Conservation (phyloP, 176 grass and related monocot species). For the Ensete glaucum region DNA sequence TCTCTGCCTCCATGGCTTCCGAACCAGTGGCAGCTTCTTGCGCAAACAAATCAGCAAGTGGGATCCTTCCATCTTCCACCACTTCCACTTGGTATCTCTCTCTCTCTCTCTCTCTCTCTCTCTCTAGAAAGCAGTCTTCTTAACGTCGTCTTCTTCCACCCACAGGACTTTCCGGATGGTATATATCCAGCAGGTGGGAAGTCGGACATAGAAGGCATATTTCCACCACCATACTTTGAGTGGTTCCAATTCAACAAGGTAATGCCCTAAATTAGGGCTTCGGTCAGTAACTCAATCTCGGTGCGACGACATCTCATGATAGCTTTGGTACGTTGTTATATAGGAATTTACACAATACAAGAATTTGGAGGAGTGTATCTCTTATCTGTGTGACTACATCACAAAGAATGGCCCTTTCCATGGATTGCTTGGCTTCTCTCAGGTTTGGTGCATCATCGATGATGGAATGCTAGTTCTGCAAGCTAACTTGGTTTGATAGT, state of each 20-base stretch:
- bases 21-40: conserved; percentile 65
- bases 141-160: neutral
- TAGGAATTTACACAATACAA: conserved; percentile 80
- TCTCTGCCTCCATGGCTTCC: conserved; percentile 68
- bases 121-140: neutral
- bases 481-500: too few relatives aligned
- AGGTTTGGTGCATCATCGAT: conserved; percentile 35
- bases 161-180: conserved; percentile 69
- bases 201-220: conserved; percentile 65
- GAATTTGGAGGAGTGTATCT: conserved; percentile 73
- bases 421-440: conserved; percentile 80
- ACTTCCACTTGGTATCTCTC: conserved; percentile 50
- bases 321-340: neutral
- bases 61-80: conserved; percentile 67
- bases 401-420: conserved; percentile 74
- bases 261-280: neutral
- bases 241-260: conserved; percentile 95
- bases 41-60: conserved; percentile 95
- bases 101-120: neutral
- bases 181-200: conserved; percentile 56
- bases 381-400: conserved; percentile 62
- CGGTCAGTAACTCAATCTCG: neutral
- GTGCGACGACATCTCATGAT: neutral
- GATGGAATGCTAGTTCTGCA: neutral
- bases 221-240: conserved; percentile 70